A percentile compares a stretch with the other conserved stretches of the same genome.
Conservation (phyloP, 495 filamentous ascomycete species). For the Choiromyces venosus region DNA sequence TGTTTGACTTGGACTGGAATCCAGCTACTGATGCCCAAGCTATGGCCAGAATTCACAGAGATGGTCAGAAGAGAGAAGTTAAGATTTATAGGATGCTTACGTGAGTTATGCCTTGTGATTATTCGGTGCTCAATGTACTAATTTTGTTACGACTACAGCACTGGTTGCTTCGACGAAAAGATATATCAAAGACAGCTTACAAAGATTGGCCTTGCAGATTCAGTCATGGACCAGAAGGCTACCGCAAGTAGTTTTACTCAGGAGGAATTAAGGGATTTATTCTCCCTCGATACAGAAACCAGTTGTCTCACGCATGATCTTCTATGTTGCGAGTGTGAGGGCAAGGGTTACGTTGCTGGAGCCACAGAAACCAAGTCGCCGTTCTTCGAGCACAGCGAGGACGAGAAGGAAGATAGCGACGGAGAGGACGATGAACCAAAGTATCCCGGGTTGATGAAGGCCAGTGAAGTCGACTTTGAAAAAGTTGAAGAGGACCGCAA, state of each 20-base stretch:
- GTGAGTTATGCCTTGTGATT: constrained; percentile 14
- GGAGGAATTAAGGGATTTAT: constrained; percentile 67
- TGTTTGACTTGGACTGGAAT: constrained; percentile 84
- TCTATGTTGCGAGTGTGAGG: constrained; percentile 62
- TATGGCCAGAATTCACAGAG: constrained; percentile 79
- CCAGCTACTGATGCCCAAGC: constrained; percentile 74
- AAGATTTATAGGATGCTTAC: constrained; percentile 70
- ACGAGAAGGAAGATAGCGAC: constrained; percentile 42
- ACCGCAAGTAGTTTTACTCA: constrained; percentile 57
- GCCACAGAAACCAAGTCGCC: constrained; percentile 14
- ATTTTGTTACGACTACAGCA: not conserved
- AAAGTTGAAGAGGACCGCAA: constrained; percentile 53
- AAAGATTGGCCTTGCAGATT: constrained; percentile 55
- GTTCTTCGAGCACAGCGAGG: constrained; percentile 30
- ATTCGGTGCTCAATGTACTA: not conserved
- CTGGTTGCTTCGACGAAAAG: constrained; percentile 74
- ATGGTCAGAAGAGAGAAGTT: constrained; percentile 66
- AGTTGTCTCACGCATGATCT: constrained; percentile 66
- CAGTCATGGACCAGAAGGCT: constrained; percentile 52
- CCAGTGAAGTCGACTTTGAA: constrained; percentile 58
- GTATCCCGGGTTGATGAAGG: constrained; percentile 50
- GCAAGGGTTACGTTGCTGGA: constrained; percentile 46
- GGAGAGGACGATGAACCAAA: constrained; percentile 47
- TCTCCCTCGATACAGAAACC: constrained; percentile 58
- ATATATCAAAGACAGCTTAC: constrained; percentile 78